phyloP scores from a whole-genome alignment of 305 asterid genomes.

The Fraxinus angustifolia region DNA sequence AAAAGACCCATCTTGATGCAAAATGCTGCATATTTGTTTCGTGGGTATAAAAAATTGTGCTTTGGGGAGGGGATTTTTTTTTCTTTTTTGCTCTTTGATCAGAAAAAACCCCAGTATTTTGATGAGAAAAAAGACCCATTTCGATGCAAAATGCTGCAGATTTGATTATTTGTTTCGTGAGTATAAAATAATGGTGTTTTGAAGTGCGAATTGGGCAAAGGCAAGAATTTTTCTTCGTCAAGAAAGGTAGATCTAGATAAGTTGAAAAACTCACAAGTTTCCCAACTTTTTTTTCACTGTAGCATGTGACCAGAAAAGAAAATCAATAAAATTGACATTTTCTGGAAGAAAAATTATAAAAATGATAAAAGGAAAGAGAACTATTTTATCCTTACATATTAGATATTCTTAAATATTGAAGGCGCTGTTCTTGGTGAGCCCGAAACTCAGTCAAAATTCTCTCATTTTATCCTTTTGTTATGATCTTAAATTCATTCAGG shows the following conservation, averaged over 20 bases:
- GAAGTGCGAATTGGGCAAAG: neutral
- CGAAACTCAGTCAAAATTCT: constrained; percentile 16
- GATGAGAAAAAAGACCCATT: neutral
- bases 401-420: constrained; percentile 28
- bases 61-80: neutral
- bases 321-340: constrained; percentile 1
- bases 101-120: neutral
- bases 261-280: neutral
- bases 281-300: constrained; percentile 5
- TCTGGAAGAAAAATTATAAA: neutral
- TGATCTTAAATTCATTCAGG: neutral
- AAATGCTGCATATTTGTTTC: neutral
- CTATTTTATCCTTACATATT: neutral
- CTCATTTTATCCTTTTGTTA: neutral
- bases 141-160: neutral
- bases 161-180: neutral
- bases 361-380: neutral
- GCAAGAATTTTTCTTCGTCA: neutral
- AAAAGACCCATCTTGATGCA: neutral
- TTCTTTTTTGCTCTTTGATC: neutral
- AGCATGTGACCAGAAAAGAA: neutral
- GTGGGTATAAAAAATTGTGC: neutral
- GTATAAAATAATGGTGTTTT: neutral
- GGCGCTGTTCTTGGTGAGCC: constrained; percentile 21
- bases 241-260: constrained; percentile 18